These are phyloP conservation scores for Ophiostoma angusticollis DNA, from an alignment of 2,329 filamentous ascomycete species.

Conservation along the genomic window DNA sequence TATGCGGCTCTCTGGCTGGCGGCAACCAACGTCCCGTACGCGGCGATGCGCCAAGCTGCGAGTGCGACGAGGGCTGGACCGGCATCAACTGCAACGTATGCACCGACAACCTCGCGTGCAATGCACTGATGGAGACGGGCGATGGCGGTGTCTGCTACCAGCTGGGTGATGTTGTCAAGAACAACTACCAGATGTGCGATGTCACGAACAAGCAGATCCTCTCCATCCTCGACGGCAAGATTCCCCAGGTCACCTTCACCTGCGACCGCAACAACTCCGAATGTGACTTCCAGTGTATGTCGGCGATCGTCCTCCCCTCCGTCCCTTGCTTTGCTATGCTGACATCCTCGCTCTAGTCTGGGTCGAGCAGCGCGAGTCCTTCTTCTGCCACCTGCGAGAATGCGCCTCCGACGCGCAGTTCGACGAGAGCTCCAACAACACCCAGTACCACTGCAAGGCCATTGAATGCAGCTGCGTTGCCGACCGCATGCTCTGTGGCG, in stretches of 20 bases:
- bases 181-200: constrained; percentile 96
- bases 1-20: constrained; percentile 78
- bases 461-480: constrained; percentile 80
- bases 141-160: constrained; percentile 85
- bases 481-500: constrained; percentile 86
- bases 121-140: constrained; percentile 72
- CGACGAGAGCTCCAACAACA: constrained; percentile 60
- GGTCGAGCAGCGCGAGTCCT: constrained; percentile 88
- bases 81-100: constrained; percentile 99
- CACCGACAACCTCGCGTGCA: constrained; percentile 67
- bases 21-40: constrained; percentile 68
- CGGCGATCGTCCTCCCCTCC: background rate
- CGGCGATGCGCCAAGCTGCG: constrained; percentile 47
- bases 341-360: constrained; percentile 49
- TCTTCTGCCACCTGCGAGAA: constrained; percentile 81
- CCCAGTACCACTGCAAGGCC: constrained; percentile 71
- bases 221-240: constrained; percentile 68
- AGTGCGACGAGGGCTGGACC: constrained; percentile 86
- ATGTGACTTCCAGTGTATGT: constrained; percentile 89
- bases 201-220: constrained; percentile 94
- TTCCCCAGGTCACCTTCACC: constrained; percentile 88
- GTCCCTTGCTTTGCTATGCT: background rate
- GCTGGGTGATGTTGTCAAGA: constrained; percentile 76
- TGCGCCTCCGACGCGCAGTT: constrained; percentile 64
- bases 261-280: constrained; percentile 62